Evolutionary conservation across 1,284 basidiomycete genomes (phyloP).

Genomic region (Tetrapyrgos nigripes): DNA sequence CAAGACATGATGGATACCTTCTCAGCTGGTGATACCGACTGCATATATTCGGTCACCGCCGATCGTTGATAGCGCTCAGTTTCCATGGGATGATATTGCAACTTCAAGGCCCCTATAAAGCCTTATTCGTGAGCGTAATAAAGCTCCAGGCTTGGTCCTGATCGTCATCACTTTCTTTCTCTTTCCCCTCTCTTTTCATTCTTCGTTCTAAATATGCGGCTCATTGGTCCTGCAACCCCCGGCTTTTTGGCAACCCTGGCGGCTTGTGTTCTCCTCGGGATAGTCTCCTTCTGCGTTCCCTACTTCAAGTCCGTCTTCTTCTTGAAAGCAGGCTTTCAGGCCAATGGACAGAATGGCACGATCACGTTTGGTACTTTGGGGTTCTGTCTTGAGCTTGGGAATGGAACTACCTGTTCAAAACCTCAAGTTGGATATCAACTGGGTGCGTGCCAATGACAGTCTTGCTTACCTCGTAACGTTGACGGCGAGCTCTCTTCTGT

Average conservation of each 20-base stretch:
- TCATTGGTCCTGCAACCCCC: slow-evolving; percentile 81
- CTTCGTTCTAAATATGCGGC: slow-evolving; percentile 48
- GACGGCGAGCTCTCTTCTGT: not conserved
- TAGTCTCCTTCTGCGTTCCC: slow-evolving; percentile 89
- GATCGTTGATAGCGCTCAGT: too few relatives aligned
- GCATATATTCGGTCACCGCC: too few relatives aligned
- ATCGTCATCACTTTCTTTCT: not conserved
- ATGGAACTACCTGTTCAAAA: slow-evolving; percentile 73
- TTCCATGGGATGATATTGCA: too few relatives aligned
- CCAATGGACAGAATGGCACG: slow-evolving; percentile 57
- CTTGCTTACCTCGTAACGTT: not conserved
- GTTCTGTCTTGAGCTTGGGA: slow-evolving; percentile 71
- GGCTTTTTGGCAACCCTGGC: slow-evolving; percentile 81
- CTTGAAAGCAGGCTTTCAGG: slow-evolving; percentile 22
- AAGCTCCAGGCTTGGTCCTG: not conserved
- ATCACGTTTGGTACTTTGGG: slow-evolving; percentile 87
- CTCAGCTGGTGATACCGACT: too few relatives aligned
- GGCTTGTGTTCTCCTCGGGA: slow-evolving; percentile 76
- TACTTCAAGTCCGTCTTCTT: slow-evolving; percentile 32
- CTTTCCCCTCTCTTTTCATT: not conserved
- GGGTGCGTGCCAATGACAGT: slow-evolving; percentile 56
- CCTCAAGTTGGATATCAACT: slow-evolving; percentile 85
- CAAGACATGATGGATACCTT: too few relatives aligned
- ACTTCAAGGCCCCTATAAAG: too few relatives aligned
- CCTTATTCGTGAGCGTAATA: too few relatives aligned